phyloP scores from a whole-genome alignment of 1,284 basidiomycete species.

The Ustilago tritici region DNA sequence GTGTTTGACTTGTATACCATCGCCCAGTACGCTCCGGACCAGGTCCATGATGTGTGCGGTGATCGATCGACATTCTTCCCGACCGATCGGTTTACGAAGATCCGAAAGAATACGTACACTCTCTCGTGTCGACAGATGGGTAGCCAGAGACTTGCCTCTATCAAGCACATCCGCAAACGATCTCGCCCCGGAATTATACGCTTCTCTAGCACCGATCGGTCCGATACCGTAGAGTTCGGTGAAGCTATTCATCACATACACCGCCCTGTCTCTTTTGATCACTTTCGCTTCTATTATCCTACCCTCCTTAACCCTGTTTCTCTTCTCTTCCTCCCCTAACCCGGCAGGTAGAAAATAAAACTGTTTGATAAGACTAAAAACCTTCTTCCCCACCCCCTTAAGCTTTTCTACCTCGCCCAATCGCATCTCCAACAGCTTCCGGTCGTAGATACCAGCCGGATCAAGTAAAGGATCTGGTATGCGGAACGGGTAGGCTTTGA shows the following conservation, averaged over 20 bases:
- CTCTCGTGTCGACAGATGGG: conserved; percentile 44
- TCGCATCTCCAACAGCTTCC: conserved; percentile 12
- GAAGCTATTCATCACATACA: conserved; percentile 57
- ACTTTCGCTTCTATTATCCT: conserved; percentile 60
- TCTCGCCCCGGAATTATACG: conserved; percentile 60
- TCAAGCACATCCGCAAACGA: conserved; percentile 58
- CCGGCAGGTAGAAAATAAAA: conserved; percentile 26
- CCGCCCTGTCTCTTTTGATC: conserved; percentile 53
- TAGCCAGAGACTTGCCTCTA: conserved; percentile 43
- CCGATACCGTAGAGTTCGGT: conserved; percentile 65
- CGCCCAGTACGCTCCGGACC: conserved; percentile 18
- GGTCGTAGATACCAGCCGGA: conserved; percentile 8
- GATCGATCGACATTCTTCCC: conserved; percentile 51
- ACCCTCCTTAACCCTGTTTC: conserved; percentile 5
- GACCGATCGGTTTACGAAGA: conserved; percentile 40
- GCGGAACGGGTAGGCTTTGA: conserved; percentile 61
- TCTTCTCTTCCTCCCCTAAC: neutral
- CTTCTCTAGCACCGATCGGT: conserved; percentile 55
- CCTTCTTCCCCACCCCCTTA: conserved; percentile 64
- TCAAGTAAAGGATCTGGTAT: conserved; percentile 31
- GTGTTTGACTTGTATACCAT: conserved; percentile 22
- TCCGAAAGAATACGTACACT: conserved; percentile 55
- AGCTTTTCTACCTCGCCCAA: conserved; percentile 43
- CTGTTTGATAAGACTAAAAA: conserved; percentile 53
- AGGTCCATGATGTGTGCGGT: conserved; percentile 37